These are phyloP conservation scores for Amyloporia xantha DNA, from an alignment of 768 basidiomycete genomes.

Conservation along the genomic window DNA sequence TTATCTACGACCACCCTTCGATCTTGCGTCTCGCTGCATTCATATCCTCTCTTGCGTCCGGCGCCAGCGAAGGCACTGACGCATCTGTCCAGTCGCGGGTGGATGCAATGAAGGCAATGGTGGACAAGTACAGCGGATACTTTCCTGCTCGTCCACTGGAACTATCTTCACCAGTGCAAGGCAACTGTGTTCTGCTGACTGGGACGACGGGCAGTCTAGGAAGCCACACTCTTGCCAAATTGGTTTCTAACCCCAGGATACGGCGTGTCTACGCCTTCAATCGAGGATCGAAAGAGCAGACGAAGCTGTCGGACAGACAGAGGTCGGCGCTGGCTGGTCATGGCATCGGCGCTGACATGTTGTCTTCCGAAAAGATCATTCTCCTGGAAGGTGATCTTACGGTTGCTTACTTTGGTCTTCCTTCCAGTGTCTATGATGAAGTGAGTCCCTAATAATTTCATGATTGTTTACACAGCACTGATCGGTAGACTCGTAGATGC, in stretches of 20 bases:
- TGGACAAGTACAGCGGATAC: conserved; percentile 31
- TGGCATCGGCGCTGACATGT: conserved; percentile 6
- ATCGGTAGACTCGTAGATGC: too few relatives aligned
- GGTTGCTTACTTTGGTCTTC: conserved; percentile 13
- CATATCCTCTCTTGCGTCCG: neutral
- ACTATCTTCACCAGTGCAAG: conserved; percentile 1
- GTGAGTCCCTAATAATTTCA: conserved; percentile 5
- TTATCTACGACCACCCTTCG: neutral
- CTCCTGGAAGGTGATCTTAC: conserved; percentile 16
- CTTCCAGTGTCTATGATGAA: conserved; percentile 8
- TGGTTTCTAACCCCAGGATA: conserved; percentile 14
- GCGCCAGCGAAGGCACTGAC: neutral
- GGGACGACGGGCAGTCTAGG: conserved; percentile 30
- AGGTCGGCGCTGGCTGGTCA: conserved; percentile 11
- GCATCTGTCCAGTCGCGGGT: neutral
- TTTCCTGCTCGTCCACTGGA: neutral
- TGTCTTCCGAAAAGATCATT: conserved; percentile 11
- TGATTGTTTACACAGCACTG: neutral
- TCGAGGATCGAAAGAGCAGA: conserved; percentile 8
- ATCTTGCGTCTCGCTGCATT: neutral
- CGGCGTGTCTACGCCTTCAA: conserved; percentile 22
- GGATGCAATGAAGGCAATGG: conserved; percentile 28
- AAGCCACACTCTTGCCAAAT: conserved; percentile 18
- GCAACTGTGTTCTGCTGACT: conserved; percentile 24
- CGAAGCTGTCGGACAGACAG: conserved; percentile 11